Percentiles rank a stretch among this genome's conserved stretches.
These are phyloP conservation scores for Micromonas commoda DNA, from an alignment of 139 green algal genomes.

Conservation along the genomic window DNA sequence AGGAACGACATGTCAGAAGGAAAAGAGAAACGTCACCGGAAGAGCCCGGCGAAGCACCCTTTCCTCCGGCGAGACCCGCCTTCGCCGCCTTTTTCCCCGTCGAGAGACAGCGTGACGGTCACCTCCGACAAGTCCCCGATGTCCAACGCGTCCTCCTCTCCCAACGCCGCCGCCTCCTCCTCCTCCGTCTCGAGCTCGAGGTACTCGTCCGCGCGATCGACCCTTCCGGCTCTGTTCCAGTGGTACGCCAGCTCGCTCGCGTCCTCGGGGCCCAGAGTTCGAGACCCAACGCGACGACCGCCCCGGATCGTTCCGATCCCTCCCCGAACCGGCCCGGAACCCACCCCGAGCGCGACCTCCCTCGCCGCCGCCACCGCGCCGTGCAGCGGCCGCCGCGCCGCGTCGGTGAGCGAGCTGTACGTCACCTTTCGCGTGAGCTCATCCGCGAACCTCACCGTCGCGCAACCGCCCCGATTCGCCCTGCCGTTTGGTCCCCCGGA, in stretches of 20 bases:
- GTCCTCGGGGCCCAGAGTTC: neutral
- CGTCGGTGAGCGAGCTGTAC: neutral
- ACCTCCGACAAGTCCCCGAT: neutral
- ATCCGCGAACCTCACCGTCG: neutral
- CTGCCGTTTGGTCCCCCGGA: too few relatives aligned
- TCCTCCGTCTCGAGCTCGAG: neutral
- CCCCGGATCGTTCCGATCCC: too few relatives aligned
- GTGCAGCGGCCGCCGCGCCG: neutral
- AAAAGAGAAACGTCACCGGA: too few relatives aligned
- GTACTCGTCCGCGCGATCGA: neutral
- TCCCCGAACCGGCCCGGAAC: too few relatives aligned
- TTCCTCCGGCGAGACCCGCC: neutral
- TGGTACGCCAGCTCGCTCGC: neutral
- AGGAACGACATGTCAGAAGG: too few relatives aligned
- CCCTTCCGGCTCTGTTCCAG: neutral
- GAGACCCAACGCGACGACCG: neutral
- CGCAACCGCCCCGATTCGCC: too few relatives aligned
- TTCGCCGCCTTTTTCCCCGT: too few relatives aligned
- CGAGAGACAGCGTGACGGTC: neutral
- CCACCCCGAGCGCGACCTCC: neutral
- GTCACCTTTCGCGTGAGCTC: neutral
- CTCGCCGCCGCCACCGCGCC: neutral
- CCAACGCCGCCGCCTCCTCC: too few relatives aligned
- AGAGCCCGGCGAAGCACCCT: neutral
- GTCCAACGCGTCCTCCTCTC: neutral